These are phyloP conservation scores for Nepenthes gracilis DNA, from an alignment of 148 eudicot species.

Conservation along the genomic window DNA sequence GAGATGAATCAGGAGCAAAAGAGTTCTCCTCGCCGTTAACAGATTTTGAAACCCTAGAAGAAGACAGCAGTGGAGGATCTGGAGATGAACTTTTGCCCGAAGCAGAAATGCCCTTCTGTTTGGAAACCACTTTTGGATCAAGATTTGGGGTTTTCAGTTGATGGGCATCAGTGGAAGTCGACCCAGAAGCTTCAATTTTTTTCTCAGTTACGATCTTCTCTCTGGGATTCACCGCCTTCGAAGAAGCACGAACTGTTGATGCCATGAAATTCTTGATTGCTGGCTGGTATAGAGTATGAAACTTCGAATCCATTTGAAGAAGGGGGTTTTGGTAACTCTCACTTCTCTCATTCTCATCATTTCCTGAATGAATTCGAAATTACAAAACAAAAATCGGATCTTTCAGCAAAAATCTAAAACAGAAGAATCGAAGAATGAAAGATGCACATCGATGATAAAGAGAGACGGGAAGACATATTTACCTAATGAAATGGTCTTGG, in stretches of 20 bases:
- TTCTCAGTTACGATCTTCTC: conserved; percentile 49
- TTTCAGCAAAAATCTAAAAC: no score
- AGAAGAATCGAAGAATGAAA: no score
- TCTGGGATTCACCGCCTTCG: conserved; percentile 28
- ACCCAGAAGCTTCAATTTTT: conserved; percentile 14
- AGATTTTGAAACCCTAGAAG: not conserved
- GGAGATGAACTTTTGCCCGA: conserved; percentile 8
- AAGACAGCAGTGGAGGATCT: not conserved
- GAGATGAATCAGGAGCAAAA: conserved; percentile 12
- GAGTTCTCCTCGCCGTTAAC: conserved; percentile 9
- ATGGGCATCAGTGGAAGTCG: conserved; percentile 3
- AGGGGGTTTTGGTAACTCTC: conserved; percentile 11
- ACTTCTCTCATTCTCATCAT: conserved; percentile 28
- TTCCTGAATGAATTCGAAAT: conserved; percentile 13
- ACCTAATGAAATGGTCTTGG: no score
- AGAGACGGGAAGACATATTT: no score
- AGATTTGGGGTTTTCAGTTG: conserved; percentile 12
- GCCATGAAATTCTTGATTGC: conserved; percentile 48
- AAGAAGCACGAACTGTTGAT: conserved; percentile 45
- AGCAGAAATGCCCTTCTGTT: conserved; percentile 10
- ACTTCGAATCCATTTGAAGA: conserved; percentile 11
- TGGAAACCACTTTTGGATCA: conserved; percentile 7
- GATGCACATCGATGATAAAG: no score
- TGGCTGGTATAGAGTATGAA: conserved; percentile 16
- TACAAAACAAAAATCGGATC: no score